Percentiles rank a stretch among this genome's conserved stretches.
These are phyloP conservation scores for Suillus americanus DNA, from an alignment of 768 basidiomycete genomes.

Conservation along the genomic window DNA sequence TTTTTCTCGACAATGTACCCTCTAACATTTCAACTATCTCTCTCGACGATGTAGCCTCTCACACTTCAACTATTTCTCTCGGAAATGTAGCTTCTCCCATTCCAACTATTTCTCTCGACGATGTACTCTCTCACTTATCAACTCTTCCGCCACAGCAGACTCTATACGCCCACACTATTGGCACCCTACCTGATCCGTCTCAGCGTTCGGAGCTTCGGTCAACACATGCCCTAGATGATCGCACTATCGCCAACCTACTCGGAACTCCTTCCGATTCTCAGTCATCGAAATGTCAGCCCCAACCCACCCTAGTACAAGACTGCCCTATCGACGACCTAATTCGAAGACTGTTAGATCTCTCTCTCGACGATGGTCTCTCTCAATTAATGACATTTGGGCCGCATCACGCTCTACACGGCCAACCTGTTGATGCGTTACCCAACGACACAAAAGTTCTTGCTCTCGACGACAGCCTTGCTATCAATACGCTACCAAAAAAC, in stretches of 20 bases:
- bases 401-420: too few relatives aligned
- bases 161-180: neutral
- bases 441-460: neutral
- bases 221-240: neutral
- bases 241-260: too few relatives aligned
- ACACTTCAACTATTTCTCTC: neutral
- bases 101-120: neutral
- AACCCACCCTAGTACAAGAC: neutral
- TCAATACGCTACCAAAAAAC: neutral
- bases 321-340: neutral
- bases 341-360: neutral
- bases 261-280: neutral
- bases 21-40: neutral
- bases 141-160: neutral
- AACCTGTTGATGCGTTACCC: neutral
- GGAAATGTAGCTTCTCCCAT: neutral
- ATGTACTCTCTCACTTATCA: neutral
- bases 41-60: neutral
- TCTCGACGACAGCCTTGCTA: neutral
- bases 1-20: neutral
- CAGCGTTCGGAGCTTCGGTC: neutral
- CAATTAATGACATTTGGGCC: neutral
- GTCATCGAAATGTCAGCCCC: neutral
- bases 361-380: neutral
- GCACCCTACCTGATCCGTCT: neutral